Evolutionary conservation across 345 rosid genomes (phyloP).

Genomic region (Acer negundo): DNA sequence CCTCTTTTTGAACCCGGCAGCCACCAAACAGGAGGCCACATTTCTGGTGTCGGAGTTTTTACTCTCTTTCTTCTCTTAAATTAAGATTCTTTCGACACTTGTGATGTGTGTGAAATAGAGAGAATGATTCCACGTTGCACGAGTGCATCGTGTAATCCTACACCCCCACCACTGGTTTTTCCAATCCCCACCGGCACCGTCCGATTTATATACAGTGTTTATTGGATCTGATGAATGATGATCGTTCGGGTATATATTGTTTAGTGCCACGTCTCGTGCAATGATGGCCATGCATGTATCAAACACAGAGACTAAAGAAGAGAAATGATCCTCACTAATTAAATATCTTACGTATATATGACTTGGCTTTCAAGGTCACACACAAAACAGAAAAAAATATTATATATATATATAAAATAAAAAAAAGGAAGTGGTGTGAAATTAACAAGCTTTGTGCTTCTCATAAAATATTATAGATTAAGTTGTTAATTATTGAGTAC

Average conservation of each 20-base stretch:
- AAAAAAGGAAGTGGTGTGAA: not conserved
- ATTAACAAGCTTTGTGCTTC: not conserved
- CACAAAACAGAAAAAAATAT: not conserved
- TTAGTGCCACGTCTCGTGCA: constrained; percentile 21
- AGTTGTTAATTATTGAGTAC: constrained; percentile 4
- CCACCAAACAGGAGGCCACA: constrained; percentile 48
- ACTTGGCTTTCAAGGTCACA: not conserved
- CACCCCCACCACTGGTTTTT: not conserved
- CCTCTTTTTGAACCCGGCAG: constrained; percentile 28
- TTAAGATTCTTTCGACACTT: constrained; percentile 28
- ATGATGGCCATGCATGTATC: constrained; percentile 13
- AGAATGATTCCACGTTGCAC: not conserved
- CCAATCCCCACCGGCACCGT: not conserved
- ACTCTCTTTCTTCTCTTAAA: constrained; percentile 5
- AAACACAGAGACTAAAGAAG: not conserved
- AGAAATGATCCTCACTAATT: not conserved
- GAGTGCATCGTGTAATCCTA: not conserved
- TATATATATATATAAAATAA: not conserved
- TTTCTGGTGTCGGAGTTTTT: constrained; percentile 31
- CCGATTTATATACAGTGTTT: not conserved
- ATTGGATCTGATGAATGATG: not conserved
- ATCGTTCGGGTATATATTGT: not conserved
- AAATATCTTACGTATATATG: not conserved
- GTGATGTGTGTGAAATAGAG: not conserved
- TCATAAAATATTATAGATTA: not conserved